These are phyloP conservation scores for Macrophomina tecta DNA, from an alignment of 2,329 filamentous ascomycete genomes.

Conservation along the genomic window DNA sequence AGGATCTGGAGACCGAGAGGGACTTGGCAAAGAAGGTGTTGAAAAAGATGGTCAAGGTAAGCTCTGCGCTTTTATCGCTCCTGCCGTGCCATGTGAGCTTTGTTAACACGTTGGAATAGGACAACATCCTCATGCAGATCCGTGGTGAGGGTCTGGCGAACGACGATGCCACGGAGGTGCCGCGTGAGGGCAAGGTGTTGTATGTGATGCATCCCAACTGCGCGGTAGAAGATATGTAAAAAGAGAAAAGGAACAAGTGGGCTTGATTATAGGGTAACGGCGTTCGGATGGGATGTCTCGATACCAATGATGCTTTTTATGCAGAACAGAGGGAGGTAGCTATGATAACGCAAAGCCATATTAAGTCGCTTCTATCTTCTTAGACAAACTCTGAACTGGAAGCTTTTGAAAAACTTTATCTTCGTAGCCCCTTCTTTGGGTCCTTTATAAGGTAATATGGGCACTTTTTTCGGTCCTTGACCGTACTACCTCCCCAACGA, in stretches of 20 bases:
- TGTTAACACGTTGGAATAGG: conserved; percentile 48
- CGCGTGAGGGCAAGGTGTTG: conserved; percentile 62
- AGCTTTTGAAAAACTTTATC: neutral
- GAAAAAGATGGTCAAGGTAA: conserved; percentile 94
- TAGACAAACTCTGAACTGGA: neutral
- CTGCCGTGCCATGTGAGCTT: neutral
- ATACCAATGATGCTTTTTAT: neutral
- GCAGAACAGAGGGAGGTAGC: neutral
- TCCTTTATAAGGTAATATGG: too few relatives aligned
- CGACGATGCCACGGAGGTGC: conserved; percentile 63
- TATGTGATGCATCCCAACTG: conserved; percentile 97
- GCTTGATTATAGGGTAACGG: neutral
- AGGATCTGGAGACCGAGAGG: conserved; percentile 79
- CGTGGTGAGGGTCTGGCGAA: conserved; percentile 89
- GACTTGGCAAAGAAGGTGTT: conserved; percentile 81
- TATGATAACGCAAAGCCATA: neutral
- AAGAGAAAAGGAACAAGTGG: neutral
- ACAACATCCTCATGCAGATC: conserved; percentile 65
- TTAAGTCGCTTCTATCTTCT: neutral
- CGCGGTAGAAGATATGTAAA: conserved; percentile 68
- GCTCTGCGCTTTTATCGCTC: conserved; percentile 39
- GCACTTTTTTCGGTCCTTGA: too few relatives aligned
- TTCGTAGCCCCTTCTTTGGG: too few relatives aligned
- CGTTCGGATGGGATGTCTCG: conserved; percentile 15
- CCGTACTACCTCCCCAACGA: too few relatives aligned